Conservation (phyloP, 768 basidiomycete species). For the Collybiopsis confluens region DNA sequence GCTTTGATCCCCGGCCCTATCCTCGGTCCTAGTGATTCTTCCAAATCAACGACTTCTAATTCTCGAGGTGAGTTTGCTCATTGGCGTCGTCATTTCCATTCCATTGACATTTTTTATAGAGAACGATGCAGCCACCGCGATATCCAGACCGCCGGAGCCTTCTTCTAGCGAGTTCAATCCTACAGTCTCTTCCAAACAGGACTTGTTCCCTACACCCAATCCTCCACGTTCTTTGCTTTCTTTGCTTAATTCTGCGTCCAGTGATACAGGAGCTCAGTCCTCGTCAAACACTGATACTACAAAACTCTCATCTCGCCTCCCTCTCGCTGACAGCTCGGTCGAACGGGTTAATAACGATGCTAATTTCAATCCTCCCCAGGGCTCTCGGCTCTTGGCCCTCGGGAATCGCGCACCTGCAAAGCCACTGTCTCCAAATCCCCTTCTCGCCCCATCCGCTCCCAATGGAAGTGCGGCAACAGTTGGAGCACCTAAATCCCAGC, state of each 20-base stretch:
- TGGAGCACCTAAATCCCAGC: constrained; percentile 9
- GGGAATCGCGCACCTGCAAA: constrained; percentile 24
- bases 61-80: not conserved
- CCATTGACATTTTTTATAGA: not conserved
- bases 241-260: not conserved
- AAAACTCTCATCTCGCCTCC: constrained; percentile 13
- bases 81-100: not conserved
- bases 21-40: constrained; percentile 4
- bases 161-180: not conserved
- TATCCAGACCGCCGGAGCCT: not conserved
- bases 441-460: constrained; percentile 34
- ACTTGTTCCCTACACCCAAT: not conserved
- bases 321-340: constrained; percentile 16
- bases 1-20: constrained; percentile 17
- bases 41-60: constrained; percentile 1
- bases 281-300: not conserved
- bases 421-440: constrained; percentile 27
- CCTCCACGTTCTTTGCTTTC: constrained; percentile 6
- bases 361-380: constrained; percentile 44
- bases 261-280: not conserved
- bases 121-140: not conserved
- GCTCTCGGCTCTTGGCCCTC: constrained; percentile 48
- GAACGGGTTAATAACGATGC: constrained; percentile 5
- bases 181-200: not conserved
- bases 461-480: constrained; percentile 25